phyloP scores from a whole-genome alignment of 2,329 filamentous ascomycete genomes.

The Helminthosporium solani region DNA sequence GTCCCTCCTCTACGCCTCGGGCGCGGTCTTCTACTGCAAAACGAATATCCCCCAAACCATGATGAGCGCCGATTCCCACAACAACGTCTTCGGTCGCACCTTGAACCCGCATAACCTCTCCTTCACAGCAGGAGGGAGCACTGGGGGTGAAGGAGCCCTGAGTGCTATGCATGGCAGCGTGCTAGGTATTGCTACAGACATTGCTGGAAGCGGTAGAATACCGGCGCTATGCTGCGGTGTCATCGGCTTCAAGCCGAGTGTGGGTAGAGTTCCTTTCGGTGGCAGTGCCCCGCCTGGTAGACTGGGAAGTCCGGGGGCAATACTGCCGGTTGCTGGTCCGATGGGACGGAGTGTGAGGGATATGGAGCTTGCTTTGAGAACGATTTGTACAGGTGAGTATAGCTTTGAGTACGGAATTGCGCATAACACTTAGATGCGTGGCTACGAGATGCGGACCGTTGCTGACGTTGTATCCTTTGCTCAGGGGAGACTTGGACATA shows the following conservation, averaged over 20 bases:
- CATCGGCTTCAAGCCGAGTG: conserved; percentile 55
- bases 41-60: conserved; percentile 56
- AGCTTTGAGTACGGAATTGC: too few relatives aligned
- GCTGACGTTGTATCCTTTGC: too few relatives aligned
- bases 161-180: conserved; percentile 59
- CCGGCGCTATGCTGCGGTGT: conserved; percentile 71
- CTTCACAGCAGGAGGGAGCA: conserved; percentile 63
- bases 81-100: conserved; percentile 62
- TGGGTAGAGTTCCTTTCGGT: conserved; percentile 52
- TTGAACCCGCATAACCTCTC: conserved; percentile 64
- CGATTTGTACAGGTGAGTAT: conserved; percentile 33
- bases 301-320: conserved; percentile 28
- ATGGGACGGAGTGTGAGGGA: conserved; percentile 47
- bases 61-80: conserved; percentile 55
- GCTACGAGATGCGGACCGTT: too few relatives aligned
- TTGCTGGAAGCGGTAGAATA: conserved; percentile 68
- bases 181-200: conserved; percentile 64
- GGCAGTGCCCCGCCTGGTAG: conserved; percentile 32
- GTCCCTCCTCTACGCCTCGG: conserved; percentile 40
- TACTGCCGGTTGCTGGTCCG: conserved; percentile 47
- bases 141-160: conserved; percentile 64
- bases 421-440: too few relatives aligned
- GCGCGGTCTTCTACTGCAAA: conserved; percentile 56
- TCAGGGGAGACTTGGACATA: conserved; percentile 46
- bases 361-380: conserved; percentile 45